These are phyloP conservation scores for Lupinus albus DNA, from an alignment of 306 rosid species.

Conservation along the genomic window DNA sequence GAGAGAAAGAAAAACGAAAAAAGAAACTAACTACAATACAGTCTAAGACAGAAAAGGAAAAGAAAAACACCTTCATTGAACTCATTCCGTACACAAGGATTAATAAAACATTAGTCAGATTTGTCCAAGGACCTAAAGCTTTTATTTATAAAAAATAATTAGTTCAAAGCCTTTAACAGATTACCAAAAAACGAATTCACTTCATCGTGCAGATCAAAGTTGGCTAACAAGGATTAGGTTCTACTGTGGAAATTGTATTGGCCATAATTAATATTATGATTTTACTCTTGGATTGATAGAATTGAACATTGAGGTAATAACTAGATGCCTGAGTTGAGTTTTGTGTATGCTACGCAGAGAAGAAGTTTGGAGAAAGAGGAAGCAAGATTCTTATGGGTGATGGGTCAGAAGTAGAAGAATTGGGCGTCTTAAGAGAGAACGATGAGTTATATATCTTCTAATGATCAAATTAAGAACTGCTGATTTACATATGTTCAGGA, in stretches of 20 bases:
- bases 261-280: constrained; percentile 2
- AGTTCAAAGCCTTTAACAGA: background rate
- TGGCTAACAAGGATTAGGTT: background rate
- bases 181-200: background rate
- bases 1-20: background rate
- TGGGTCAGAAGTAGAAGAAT: constrained; percentile 72
- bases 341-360: constrained; percentile 58
- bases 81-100: constrained; percentile 8
- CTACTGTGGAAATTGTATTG: constrained; percentile 11
- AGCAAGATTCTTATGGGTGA: constrained; percentile 70
- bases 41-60: background rate
- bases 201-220: constrained; percentile 2
- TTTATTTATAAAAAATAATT: background rate
- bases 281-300: constrained; percentile 16
- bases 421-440: constrained; percentile 68
- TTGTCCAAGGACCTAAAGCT: background rate
- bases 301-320: constrained; percentile 20
- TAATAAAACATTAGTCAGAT: background rate
- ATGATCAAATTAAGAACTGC: constrained; percentile 30
- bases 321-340: constrained; percentile 18
- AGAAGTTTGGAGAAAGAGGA: constrained; percentile 66
- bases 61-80: background rate
- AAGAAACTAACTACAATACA: background rate
- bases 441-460: constrained; percentile 67
- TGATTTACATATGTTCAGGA: background rate